Conservation (phyloP, 1,284 basidiomycete species). For the Tylopilus sp. region DNA sequence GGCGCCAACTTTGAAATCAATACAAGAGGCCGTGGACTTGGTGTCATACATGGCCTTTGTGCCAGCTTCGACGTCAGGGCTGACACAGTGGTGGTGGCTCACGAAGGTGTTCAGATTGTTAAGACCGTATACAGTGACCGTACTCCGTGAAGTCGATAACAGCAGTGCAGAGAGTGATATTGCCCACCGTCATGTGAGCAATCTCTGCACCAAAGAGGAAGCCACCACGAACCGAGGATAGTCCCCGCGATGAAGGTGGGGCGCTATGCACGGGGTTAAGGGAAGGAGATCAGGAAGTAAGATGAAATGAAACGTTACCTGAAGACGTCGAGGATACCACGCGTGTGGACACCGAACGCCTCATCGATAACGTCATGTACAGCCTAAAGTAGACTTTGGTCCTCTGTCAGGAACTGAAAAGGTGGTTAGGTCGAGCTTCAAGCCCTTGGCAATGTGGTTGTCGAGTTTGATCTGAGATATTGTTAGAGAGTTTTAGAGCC, state of each 20-base stretch:
- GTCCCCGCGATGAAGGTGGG: no score
- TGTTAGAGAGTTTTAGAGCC: slow-evolving; percentile 71
- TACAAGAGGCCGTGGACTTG: slow-evolving; percentile 89
- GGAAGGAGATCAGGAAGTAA: no score
- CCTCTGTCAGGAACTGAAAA: slow-evolving; percentile 90
- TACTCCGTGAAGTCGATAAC: slow-evolving; percentile 98
- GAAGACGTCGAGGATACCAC: no score
- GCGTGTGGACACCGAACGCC: slow-evolving; percentile 94
- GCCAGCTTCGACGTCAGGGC: slow-evolving; percentile 95
- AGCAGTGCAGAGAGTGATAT: slow-evolving; percentile 92
- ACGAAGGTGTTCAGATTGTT: slow-evolving; percentile 97
- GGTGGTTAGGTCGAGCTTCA: slow-evolving; percentile 95
- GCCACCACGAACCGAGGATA: slow-evolving; percentile 76
- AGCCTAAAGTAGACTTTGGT: slow-evolving; percentile 80
- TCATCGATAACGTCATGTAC: slow-evolving; percentile 88
- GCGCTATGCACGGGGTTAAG: no score
- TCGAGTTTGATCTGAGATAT: slow-evolving; percentile 96
- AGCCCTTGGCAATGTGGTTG: slow-evolving; percentile 97
- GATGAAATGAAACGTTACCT: no score
- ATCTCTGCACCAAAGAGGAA: slow-evolving; percentile 98
- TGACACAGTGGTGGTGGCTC: slow-evolving; percentile 99
- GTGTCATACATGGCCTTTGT: slow-evolving; percentile 98
- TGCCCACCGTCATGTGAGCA: slow-evolving; percentile 95
- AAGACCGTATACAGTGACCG: slow-evolving; percentile 93
- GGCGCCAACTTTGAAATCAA: slow-evolving; percentile 95